A percentile compares a stretch with the other conserved stretches of the same genome.
Evolutionary conservation across 495 filamentous ascomycete species (phyloP).

Genomic region (Sporormia fimetaria): DNA sequence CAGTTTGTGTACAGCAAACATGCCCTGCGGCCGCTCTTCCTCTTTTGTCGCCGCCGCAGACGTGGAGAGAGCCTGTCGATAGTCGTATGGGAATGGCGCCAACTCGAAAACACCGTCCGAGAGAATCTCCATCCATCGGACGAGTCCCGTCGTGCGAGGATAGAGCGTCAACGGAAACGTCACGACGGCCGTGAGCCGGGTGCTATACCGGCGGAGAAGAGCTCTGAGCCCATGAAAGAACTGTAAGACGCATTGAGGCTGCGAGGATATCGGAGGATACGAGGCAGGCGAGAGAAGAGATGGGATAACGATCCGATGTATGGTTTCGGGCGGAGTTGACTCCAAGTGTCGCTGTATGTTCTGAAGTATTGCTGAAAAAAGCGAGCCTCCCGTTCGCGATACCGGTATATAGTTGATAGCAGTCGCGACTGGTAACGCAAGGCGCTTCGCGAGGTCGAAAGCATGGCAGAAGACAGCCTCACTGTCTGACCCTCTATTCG

Average conservation of each 20-base stretch:
- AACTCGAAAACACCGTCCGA: slow-evolving; percentile 82
- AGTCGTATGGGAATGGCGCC: slow-evolving; percentile 60
- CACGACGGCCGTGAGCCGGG: slow-evolving; percentile 59
- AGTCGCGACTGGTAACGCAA: slow-evolving; percentile 45
- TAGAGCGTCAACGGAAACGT: slow-evolving; percentile 73
- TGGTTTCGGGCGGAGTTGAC: slow-evolving; percentile 43
- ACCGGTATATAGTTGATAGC: slow-evolving; percentile 49
- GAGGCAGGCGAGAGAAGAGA: slow-evolving; percentile 70
- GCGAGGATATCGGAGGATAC: slow-evolving; percentile 56
- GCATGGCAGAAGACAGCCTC: slow-evolving; percentile 60
- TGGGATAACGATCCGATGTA: slow-evolving; percentile 79
- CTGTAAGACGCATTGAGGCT: slow-evolving; percentile 61
- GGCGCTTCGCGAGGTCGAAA: slow-evolving; percentile 81
- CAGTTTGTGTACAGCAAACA: slow-evolving; percentile 69
- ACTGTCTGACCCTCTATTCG: background rate
- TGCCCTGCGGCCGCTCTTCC: slow-evolving; percentile 74
- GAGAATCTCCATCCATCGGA: slow-evolving; percentile 80
- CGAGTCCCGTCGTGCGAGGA: slow-evolving; percentile 63
- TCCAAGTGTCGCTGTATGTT: slow-evolving; percentile 48
- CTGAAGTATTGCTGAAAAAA: slow-evolving; percentile 53
- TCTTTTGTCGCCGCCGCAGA: slow-evolving; percentile 41
- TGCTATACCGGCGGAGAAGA: slow-evolving; percentile 54
- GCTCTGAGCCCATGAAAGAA: slow-evolving; percentile 74
- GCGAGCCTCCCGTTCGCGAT: slow-evolving; percentile 34
- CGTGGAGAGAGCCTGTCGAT: slow-evolving; percentile 43